Evolutionary conservation across 306 rosid species (phyloP).

Genomic region (Cucumis hystrix): DNA sequence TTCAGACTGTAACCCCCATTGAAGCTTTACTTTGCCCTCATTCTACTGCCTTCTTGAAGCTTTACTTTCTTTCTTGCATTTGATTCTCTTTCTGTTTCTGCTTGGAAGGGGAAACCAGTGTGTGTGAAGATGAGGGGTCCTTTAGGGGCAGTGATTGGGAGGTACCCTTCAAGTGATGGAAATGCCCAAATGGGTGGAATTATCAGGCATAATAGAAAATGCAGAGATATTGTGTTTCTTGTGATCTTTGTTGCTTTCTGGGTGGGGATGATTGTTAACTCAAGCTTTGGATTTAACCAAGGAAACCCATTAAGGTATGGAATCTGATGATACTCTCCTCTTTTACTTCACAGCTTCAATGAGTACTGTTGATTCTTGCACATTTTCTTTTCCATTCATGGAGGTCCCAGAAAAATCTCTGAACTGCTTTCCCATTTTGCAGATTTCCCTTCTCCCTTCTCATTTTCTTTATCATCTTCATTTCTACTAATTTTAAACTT

Average conservation of each 20-base stretch:
- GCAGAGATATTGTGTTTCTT: constrained; percentile 65
- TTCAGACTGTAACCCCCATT: background rate
- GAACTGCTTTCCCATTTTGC: background rate
- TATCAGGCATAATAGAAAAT: constrained; percentile 73
- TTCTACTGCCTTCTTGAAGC: constrained; percentile 13
- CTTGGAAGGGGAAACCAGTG: background rate
- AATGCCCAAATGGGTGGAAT: constrained; percentile 59
- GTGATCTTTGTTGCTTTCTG: constrained; percentile 77
- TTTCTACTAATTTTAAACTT: background rate
- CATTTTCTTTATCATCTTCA: background rate
- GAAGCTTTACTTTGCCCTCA: background rate
- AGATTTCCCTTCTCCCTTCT: background rate
- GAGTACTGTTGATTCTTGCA: constrained; percentile 7
- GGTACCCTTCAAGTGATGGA: constrained; percentile 92
- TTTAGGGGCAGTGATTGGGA: constrained; percentile 86
- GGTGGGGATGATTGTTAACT: constrained; percentile 91
- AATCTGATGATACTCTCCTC: constrained; percentile 14
- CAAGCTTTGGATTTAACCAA: constrained; percentile 85
- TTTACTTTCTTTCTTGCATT: background rate
- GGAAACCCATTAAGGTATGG: constrained; percentile 75
- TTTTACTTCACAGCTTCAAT: constrained; percentile 4
- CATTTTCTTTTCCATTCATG: constrained; percentile 2
- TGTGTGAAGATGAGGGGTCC: constrained; percentile 64
- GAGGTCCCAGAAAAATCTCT: constrained; percentile 2
- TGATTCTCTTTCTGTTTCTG: constrained; percentile 9